Percentiles rank a stretch among this genome's conserved stretches.
These are phyloP conservation scores for Pisolithus microcarpus DNA, from an alignment of 768 basidiomycete species.

Conservation along the genomic window DNA sequence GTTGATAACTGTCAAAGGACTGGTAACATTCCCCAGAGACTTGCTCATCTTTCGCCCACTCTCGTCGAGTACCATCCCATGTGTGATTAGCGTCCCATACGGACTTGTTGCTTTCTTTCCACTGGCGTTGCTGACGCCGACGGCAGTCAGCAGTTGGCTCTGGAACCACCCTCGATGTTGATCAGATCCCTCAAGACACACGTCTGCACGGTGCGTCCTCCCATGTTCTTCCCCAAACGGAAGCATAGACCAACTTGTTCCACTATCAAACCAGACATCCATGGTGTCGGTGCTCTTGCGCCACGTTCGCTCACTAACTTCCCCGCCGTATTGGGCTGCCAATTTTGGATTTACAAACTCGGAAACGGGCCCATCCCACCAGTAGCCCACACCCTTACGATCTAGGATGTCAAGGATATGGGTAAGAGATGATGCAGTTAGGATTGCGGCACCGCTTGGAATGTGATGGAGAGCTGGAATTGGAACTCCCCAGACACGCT, in stretches of 20 bases:
- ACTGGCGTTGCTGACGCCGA: slow-evolving; percentile 34
- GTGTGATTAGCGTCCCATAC: slow-evolving; percentile 80
- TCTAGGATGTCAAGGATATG: slow-evolving; percentile 76
- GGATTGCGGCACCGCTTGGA: slow-evolving; percentile 53
- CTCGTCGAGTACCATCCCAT: slow-evolving; percentile 94
- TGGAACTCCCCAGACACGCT: slow-evolving; percentile 95
- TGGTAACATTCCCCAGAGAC: slow-evolving; percentile 85
- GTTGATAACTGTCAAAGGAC: slow-evolving; percentile 71
- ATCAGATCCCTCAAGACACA: slow-evolving; percentile 93
- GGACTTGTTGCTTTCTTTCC: slow-evolving; percentile 35
- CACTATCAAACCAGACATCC: slow-evolving; percentile 99
- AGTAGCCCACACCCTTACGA: slow-evolving; percentile 67
- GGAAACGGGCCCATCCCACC: slow-evolving; percentile 84
- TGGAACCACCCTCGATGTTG: slow-evolving; percentile 99
- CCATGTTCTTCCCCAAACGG: slow-evolving; percentile 30
- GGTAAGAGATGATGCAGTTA: slow-evolving; percentile 55
- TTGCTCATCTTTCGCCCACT: slow-evolving; percentile 96
- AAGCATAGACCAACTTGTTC: slow-evolving; percentile 87
- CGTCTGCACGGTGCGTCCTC: slow-evolving; percentile 55
- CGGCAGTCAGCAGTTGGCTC: slow-evolving; percentile 79
- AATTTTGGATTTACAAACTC: slow-evolving; percentile 72
- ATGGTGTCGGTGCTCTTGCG: slow-evolving; percentile 88
- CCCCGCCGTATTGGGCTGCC: slow-evolving; percentile 32
- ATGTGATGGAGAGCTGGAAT: slow-evolving; percentile 81
- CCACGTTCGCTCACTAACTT: slow-evolving; percentile 39